Conservation (phyloP, 169 alveolate species). For the Eimeria tenella region DNA sequence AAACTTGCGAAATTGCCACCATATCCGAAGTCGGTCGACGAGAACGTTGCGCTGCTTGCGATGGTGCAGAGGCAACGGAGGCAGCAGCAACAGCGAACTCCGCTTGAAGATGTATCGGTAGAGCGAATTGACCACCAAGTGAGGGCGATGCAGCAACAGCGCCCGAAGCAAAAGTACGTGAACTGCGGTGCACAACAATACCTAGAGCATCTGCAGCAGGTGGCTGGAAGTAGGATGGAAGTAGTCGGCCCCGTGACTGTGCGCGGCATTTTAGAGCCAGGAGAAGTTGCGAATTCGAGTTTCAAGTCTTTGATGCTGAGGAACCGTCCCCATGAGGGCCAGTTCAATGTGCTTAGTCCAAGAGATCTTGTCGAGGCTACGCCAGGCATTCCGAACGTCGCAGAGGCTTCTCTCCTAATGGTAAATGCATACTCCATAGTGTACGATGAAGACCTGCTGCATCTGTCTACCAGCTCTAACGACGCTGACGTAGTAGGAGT, state of each 20-base stretch:
- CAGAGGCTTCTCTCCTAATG: slow-evolving; percentile 74
- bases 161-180: slow-evolving; percentile 22
- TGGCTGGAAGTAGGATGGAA: slow-evolving; percentile 79
- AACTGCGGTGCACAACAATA: slow-evolving; percentile 58
- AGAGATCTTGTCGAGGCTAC: slow-evolving; percentile 84
- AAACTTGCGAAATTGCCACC: slow-evolving; percentile 77
- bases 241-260: slow-evolving; percentile 89
- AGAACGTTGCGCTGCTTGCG: not conserved
- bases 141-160: slow-evolving; percentile 18
- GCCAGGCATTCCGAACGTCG: slow-evolving; percentile 79
- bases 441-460: slow-evolving; percentile 86
- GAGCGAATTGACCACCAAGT: slow-evolving; percentile 2
- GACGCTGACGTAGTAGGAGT: slow-evolving; percentile 44
- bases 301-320: slow-evolving; percentile 55
- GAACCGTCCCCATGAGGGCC: slow-evolving; percentile 75
- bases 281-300: slow-evolving; percentile 84
- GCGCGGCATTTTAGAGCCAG: slow-evolving; percentile 89
- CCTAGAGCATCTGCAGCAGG: slow-evolving; percentile 3
- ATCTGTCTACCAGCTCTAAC: not conserved
- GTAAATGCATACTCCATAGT: slow-evolving; percentile 88
- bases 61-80: slow-evolving; percentile 25
- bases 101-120: not conserved
- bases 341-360: slow-evolving; percentile 85
- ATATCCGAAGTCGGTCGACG: slow-evolving; percentile 33
- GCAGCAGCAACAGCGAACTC: not conserved